Evolutionary conservation across 768 basidiomycete genomes (phyloP), one percentile per base, ranked within the genome.

Genomic region (Butyriboletus loyo): DNA sequence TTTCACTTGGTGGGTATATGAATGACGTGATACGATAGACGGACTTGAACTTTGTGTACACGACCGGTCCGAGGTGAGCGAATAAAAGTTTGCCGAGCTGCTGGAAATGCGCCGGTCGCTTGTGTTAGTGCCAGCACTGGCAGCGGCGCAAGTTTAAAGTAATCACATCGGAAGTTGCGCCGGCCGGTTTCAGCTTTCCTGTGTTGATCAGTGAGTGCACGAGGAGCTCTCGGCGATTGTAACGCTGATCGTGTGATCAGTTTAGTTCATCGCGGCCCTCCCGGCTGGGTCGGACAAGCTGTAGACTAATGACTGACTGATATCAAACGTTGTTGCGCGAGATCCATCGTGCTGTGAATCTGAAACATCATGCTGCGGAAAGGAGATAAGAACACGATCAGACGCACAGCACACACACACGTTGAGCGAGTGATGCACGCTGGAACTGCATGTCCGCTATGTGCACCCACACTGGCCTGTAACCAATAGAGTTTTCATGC

Each of bases 11-110:
- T 50, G 49, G 58, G 14, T 53, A 57, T 59, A 55, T 58, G 54
- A 57, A 67, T 66, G 64, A 68, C 64, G 66, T 67, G 58, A 66
- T 67, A 51, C n/a, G 37, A 34, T 35, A 38, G 32, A 64, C 49
- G 48, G 53, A 53, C 52, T 55, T 66, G 52, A 64, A 66, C 66
- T 60, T 58, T 68, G 62, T 38, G 54, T 38, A 47, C 19, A 46
- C 34, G 49, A 37, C 52, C 56, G 54, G 58, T 40, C 63, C 58
- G 63, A 52, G 40, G 50, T 46, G 46, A 38, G 54, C 43, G 35
- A 54, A 37, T 34, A 32, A 47, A 52, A 35, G 36, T 30, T 53
- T 58, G 46, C 63, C 63, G 53, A 53, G 49, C 4, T 41, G 34
- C 21, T 50, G 47, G 30, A 45, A 43, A 35, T 36, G 13, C 40